Evolutionary conservation across 148 eudicot species (phyloP).

Genomic region (Cornus florida): DNA sequence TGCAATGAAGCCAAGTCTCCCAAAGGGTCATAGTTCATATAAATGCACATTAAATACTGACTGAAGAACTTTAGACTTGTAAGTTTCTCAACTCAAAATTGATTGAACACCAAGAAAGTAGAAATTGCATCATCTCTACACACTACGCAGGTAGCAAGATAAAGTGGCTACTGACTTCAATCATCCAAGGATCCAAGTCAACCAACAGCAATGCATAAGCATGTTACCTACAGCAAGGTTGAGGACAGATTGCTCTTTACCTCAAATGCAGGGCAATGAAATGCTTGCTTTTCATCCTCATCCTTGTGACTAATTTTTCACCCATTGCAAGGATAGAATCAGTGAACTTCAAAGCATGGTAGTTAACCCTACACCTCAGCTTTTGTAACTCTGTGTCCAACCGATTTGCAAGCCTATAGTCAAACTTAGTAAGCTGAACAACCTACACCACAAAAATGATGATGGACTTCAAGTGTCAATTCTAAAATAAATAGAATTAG

Average conservation of each 20-base stretch:
- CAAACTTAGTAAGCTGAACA: slow-evolving; percentile 86
- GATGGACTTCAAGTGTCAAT: slow-evolving; percentile 2
- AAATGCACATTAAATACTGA: background rate
- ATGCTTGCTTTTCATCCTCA: slow-evolving; percentile 72
- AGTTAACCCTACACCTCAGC: slow-evolving; percentile 86
- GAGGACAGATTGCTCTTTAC: slow-evolving; percentile 28
- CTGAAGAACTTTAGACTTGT: background rate
- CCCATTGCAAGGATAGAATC: slow-evolving; percentile 73
- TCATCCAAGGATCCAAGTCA: background rate
- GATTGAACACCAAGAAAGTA: background rate
- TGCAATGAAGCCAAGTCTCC: background rate
- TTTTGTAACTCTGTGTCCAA: slow-evolving; percentile 65
- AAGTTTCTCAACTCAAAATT: background rate
- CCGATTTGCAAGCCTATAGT: slow-evolving; percentile 74
- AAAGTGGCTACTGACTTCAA: background rate
- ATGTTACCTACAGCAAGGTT: slow-evolving; percentile 10
- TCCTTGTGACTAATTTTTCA: slow-evolving; percentile 59
- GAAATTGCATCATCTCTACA: background rate
- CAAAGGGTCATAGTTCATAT: background rate
- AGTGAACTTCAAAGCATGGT: slow-evolving; percentile 75
- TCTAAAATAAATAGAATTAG: background rate
- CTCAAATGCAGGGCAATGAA: slow-evolving; percentile 79
- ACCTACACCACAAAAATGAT: slow-evolving; percentile 48
- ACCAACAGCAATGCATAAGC: background rate
- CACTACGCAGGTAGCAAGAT: background rate